Conservation (phyloP, 768 basidiomycete genomes). For the Termitomyces eurrhizus region DNA sequence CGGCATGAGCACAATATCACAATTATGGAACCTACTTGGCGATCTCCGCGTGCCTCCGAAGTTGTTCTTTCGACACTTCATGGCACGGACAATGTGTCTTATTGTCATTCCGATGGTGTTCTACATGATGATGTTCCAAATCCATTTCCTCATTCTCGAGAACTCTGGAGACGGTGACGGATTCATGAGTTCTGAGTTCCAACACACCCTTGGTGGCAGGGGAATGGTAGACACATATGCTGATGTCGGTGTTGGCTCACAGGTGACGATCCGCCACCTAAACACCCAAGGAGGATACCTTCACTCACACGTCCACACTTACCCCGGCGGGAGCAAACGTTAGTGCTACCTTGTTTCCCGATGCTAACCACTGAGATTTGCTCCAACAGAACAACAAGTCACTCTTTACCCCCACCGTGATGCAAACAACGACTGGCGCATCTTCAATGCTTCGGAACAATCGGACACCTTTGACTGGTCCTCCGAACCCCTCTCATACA, state of each 20-base stretch:
- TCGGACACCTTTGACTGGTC: slow-evolving; percentile 43
- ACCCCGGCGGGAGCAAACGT: slow-evolving; percentile 91
- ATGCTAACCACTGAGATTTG: slow-evolving; percentile 2
- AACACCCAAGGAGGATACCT: slow-evolving; percentile 99
- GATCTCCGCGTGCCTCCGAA: slow-evolving; percentile 75
- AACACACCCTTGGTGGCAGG: slow-evolving; percentile 87
- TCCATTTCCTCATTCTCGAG: slow-evolving; percentile 87
- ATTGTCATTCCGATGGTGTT: slow-evolving; percentile 82
- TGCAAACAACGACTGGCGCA: slow-evolving; percentile 89
- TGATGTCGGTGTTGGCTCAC: slow-evolving; percentile 84
- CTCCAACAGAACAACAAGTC: slow-evolving; percentile 84
- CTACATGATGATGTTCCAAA: slow-evolving; percentile 96
- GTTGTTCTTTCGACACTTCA: slow-evolving; percentile 80
- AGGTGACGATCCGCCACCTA: slow-evolving; percentile 79
- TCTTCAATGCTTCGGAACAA: slow-evolving; percentile 68
- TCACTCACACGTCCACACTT: slow-evolving; percentile 89
- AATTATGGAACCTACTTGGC: slow-evolving; percentile 88
- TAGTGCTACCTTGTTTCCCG: not conserved
- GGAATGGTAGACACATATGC: slow-evolving; percentile 93
- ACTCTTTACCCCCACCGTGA: slow-evolving; percentile 99
- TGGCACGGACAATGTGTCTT: slow-evolving; percentile 85
- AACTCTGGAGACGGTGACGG: slow-evolving; percentile 96
- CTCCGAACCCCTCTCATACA: slow-evolving; percentile 51
- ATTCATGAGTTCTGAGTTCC: slow-evolving; percentile 99
- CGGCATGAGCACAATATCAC: slow-evolving; percentile 77